Conservation (phyloP, 805 yeast genomes). For the Candida golubevii region DNA sequence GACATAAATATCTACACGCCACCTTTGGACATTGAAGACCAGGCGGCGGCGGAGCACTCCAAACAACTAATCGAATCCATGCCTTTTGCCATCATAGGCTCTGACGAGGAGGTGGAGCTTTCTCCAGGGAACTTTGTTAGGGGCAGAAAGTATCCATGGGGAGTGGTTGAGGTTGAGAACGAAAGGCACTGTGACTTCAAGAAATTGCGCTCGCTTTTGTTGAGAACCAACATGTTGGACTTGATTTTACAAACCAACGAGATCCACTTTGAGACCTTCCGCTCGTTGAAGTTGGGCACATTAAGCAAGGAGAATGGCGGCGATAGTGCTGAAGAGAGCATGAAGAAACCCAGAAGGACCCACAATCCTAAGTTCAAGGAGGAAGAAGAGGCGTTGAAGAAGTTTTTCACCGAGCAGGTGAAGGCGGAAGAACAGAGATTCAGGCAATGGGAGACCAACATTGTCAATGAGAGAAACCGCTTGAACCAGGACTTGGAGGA, state of each 20-base stretch:
- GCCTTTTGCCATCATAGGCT: slow-evolving; percentile 84
- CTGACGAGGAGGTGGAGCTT: slow-evolving; percentile 65
- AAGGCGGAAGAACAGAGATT: slow-evolving; percentile 95
- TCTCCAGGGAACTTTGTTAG: slow-evolving; percentile 60
- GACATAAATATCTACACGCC: slow-evolving; percentile 82
- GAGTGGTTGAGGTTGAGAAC: slow-evolving; percentile 81
- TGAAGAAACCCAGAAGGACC: slow-evolving; percentile 51
- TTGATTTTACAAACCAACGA: slow-evolving; percentile 76
- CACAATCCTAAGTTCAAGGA: slow-evolving; percentile 91
- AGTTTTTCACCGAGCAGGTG: slow-evolving; percentile 92
- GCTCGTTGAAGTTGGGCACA: slow-evolving; percentile 62
- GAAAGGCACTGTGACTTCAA: slow-evolving; percentile 83
- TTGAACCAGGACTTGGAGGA: slow-evolving; percentile 91
- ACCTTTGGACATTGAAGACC: slow-evolving; percentile 71
- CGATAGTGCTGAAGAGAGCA: slow-evolving; percentile 22
- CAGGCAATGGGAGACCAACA: slow-evolving; percentile 97
- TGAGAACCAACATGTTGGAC: slow-evolving; percentile 82
- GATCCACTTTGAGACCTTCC: slow-evolving; percentile 73
- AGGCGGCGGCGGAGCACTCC: slow-evolving; percentile 74
- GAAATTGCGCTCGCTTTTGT: slow-evolving; percentile 69
- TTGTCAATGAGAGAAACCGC: slow-evolving; percentile 90
- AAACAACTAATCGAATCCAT: slow-evolving; percentile 74
- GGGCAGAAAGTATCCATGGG: slow-evolving; percentile 91
- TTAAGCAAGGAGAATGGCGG: slow-evolving; percentile 27
- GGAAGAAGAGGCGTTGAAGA: slow-evolving; percentile 91